Base-by-base conservation (phyloP, 169 alveolate genomes). In the Amoebophrya sp. region DNA sequence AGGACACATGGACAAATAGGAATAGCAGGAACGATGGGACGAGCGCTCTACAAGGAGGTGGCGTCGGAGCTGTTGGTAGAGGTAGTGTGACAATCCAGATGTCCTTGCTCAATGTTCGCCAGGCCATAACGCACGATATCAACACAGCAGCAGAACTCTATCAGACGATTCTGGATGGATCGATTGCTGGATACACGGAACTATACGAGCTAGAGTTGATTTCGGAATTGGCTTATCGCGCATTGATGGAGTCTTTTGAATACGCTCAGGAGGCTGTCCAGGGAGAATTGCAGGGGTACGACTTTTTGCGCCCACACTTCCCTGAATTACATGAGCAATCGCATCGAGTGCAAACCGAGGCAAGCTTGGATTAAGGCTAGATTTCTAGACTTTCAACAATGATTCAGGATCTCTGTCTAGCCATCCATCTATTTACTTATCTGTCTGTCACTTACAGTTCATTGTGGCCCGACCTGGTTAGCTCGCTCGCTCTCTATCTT, bases 261-360 rank as follows among this genome's bases (percentile, higher is more conserved):
- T 65, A 12, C 83, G 83, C 83, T 1, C 83, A 65, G 26, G 83
- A 65, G 83, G 83, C 83, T 29, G 83, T 65, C 36, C 83, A 65
- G 83, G 83, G 83, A 36, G 83, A 65, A 36, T 36, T 65, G 83
- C 83, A 65, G 26, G 33, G n/a, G 36, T 65, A 65, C 33, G 3
- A 10, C 33, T 65, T 65, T 65, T 36, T 65, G 83, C 2, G 2
- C 38, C 0, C 0, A 1, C 83, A 26, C 83, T 65, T 65, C n/a
- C 83, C 83, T 29, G 83, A 65, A 26, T 36, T 65, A 1, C 83
- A 65, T 36, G 33, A 6, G 33, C 83, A 65, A 36, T 0, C 36
- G 39, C 83, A 65, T 36, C 83, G 83, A 26, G 83, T 65, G 36
- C 83, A 65, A 36, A 26, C 38, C 83, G 83, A 65, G 83, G 83